Evolutionary conservation across 75 land plant species (phyloP).

Genomic region (Pseudotsuga menziesii): DNA sequence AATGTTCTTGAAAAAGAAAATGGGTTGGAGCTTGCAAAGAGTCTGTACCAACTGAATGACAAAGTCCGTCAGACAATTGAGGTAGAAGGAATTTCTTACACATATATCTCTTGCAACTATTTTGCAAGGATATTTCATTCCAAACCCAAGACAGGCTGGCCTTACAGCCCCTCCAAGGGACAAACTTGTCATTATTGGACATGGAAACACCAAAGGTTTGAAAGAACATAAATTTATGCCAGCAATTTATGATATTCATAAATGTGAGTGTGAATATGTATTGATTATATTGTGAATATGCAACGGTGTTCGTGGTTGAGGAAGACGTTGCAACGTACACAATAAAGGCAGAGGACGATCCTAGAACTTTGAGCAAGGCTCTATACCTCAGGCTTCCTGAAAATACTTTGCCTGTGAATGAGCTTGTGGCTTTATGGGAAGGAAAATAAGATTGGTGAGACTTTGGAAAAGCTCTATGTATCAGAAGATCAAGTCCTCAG

Average conservation of each 20-base stretch:
- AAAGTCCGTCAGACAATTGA: conserved; percentile 26
- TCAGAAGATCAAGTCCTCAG: conserved; percentile 25
- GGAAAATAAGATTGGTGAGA: conserved; percentile 20
- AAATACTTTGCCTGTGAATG: conserved; percentile 9
- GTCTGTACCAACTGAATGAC: conserved; percentile 12
- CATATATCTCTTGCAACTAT: conserved; percentile 18
- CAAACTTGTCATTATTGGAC: conserved; percentile 44
- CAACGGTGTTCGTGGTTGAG: conserved; percentile 12
- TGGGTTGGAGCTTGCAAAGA: conserved; percentile 6
- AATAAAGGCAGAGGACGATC: conserved; percentile 22
- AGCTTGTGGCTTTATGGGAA: conserved; percentile 20
- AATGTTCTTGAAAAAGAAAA: conserved; percentile 18
- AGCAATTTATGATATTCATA: no score
- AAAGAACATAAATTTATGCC: not conserved
- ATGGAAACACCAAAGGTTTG: conserved; percentile 20
- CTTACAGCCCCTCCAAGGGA: conserved; percentile 43
- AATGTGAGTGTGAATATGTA: not conserved
- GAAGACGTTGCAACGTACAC: conserved; percentile 20
- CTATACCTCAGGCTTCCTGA: conserved; percentile 10
- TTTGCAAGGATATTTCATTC: conserved; percentile 38
- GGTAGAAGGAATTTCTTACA: conserved; percentile 33
- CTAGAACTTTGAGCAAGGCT: conserved; percentile 9
- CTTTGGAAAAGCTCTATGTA: conserved; percentile 17
- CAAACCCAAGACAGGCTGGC: conserved; percentile 25
- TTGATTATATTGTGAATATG: not conserved